These are phyloP conservation scores for Penicillium soppii DNA, from an alignment of 495 filamentous ascomycete genomes.

Conservation along the genomic window DNA sequence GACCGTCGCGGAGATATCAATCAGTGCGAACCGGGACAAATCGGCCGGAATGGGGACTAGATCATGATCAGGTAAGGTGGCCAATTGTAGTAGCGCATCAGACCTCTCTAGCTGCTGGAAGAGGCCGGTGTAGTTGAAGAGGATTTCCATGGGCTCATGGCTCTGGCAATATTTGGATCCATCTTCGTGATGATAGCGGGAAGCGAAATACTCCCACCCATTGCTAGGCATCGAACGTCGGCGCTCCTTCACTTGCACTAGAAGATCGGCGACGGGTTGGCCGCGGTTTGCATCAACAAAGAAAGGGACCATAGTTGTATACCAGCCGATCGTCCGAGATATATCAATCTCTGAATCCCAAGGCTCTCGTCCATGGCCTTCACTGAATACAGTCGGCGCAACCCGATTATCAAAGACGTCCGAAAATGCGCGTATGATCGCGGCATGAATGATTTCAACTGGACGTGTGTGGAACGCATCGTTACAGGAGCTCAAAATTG, in stretches of 20 bases:
- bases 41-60: slow-evolving; percentile 42
- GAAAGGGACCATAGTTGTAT: slow-evolving; percentile 44
- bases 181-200: slow-evolving; percentile 20
- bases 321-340: slow-evolving; percentile 46
- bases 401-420: slow-evolving; percentile 4
- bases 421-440: not conserved
- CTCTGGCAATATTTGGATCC: slow-evolving; percentile 20
- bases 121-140: slow-evolving; percentile 55
- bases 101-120: slow-evolving; percentile 54
- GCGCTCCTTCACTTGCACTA: slow-evolving; percentile 26
- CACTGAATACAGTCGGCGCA: slow-evolving; percentile 45
- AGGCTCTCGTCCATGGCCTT: slow-evolving; percentile 47
- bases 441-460: slow-evolving; percentile 1
- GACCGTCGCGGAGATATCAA: slow-evolving; percentile 54
- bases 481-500: not conserved
- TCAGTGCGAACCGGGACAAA: slow-evolving; percentile 51
- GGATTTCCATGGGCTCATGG: slow-evolving; percentile 45
- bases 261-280: slow-evolving; percentile 10
- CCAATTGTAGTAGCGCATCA: slow-evolving; percentile 49
- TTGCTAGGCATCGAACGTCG: slow-evolving; percentile 23
- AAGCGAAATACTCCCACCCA: slow-evolving; percentile 35
- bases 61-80: not conserved
- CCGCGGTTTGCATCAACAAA: slow-evolving; percentile 1
- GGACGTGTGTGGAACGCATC: not conserved
- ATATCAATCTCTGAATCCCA: slow-evolving; percentile 34